Conservation (phyloP, 768 basidiomycete genomes). For the Hemileccinum rubropunctum region DNA sequence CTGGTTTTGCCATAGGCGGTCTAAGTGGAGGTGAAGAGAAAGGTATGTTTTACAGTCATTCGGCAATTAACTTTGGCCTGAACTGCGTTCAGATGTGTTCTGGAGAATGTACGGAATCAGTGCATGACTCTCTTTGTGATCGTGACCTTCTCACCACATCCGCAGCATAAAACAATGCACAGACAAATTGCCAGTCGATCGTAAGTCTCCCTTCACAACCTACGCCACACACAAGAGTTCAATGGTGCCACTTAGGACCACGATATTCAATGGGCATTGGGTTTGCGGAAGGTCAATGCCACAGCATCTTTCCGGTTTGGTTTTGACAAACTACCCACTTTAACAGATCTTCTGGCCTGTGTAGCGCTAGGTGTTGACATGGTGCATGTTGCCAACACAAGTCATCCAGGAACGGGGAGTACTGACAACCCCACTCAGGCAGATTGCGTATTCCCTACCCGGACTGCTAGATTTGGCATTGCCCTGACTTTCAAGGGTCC, state of each 20-base stretch:
- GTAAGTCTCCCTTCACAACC: constrained; percentile 39
- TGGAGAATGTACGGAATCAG: constrained; percentile 68
- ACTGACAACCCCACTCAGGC: constrained; percentile 46
- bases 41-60: constrained; percentile 43
- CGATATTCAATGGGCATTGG: constrained; percentile 93
- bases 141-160: constrained; percentile 10
- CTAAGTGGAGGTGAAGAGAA: constrained; percentile 91
- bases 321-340: neutral
- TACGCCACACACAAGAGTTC: constrained; percentile 1
- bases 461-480: constrained; percentile 89
- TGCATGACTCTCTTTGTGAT: neutral
- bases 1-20: constrained; percentile 92
- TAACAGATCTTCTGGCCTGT: constrained; percentile 79
- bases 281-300: constrained; percentile 75
- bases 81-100: constrained; percentile 58
- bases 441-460: constrained; percentile 91
- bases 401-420: neutral
- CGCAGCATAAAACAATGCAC: constrained; percentile 79
- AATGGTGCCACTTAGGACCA: constrained; percentile 51
- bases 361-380: constrained; percentile 92
- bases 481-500: constrained; percentile 82
- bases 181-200: constrained; percentile 71
- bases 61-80: constrained; percentile 3
- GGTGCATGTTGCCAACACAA: constrained; percentile 42
- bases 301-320: neutral